Percentiles rank a stretch among this genome's conserved stretches.
These are phyloP conservation scores for Candida khao-thaluensis DNA, from an alignment of 805 yeast genomes.

Conservation along the genomic window DNA sequence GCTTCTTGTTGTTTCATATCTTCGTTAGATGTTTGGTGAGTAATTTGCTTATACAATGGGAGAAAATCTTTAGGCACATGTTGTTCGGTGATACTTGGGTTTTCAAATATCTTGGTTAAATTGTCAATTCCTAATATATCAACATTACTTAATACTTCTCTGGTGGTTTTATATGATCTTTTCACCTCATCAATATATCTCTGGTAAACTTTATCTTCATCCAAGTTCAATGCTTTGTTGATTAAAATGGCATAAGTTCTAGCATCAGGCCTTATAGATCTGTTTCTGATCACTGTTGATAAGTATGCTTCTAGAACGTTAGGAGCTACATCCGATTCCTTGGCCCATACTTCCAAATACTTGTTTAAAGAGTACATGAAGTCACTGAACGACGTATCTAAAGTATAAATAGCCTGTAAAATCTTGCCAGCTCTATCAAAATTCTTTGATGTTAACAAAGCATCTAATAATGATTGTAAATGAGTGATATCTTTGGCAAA, in stretches of 20 bases:
- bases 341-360: constrained; percentile 48
- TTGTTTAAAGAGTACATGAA: constrained; percentile 69
- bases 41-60: constrained; percentile 28
- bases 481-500: constrained; percentile 59
- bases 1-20: constrained; percentile 19
- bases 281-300: constrained; percentile 24
- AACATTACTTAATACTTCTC: constrained; percentile 42
- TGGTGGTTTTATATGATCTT: constrained; percentile 6
- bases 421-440: constrained; percentile 69
- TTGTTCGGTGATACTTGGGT: constrained; percentile 21
- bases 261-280: constrained; percentile 41
- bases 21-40: neutral
- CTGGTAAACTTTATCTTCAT: constrained; percentile 13
- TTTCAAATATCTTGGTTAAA: constrained; percentile 35
- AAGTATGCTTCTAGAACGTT: constrained; percentile 46
- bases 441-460: constrained; percentile 66
- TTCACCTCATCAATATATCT: constrained; percentile 15
- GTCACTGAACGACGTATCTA: constrained; percentile 39
- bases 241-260: constrained; percentile 61
- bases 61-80: constrained; percentile 36
- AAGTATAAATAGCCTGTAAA: constrained; percentile 57
- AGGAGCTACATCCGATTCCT: constrained; percentile 38
- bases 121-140: constrained; percentile 54
- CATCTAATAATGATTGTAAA: constrained; percentile 76
- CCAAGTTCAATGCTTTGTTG: constrained; percentile 32